A percentile compares a stretch with the other conserved stretches of the same genome.
Evolutionary conservation across 208 protist genomes (phyloP).

Genomic region (Borovskyia barvae): DNA sequence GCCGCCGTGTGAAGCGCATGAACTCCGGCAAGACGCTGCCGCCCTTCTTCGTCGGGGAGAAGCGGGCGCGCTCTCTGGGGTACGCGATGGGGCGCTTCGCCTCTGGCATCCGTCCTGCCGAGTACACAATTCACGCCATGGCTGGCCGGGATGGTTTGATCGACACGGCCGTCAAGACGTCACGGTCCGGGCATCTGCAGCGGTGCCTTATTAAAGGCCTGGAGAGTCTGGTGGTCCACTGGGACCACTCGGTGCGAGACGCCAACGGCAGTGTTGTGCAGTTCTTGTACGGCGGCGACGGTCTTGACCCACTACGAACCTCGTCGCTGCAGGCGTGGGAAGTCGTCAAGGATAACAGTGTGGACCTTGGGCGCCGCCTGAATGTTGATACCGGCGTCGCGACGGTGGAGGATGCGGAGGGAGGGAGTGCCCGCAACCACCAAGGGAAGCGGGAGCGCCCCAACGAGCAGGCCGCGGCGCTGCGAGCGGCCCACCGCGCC

Average conservation of each 20-base stretch:
- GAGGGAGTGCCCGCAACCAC: slow-evolving; percentile 15
- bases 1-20: slow-evolving; percentile 96
- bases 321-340: slow-evolving; percentile 92
- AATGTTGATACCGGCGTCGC: slow-evolving; percentile 46
- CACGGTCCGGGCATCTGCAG: slow-evolving; percentile 98
- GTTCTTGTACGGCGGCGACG: slow-evolving; percentile 99
- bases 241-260: slow-evolving; percentile 96
- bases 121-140: slow-evolving; percentile 99
- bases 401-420: slow-evolving; percentile 23
- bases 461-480: slow-evolving; percentile 31
- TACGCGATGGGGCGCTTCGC: slow-evolving; percentile 96
- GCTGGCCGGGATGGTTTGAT: slow-evolving; percentile 99
- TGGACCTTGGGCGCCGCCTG: slow-evolving; percentile 61
- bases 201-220: slow-evolving; percentile 97
- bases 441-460: slow-evolving; percentile 22
- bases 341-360: slow-evolving; percentile 86
- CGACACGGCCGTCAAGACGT: slow-evolving; percentile 99
- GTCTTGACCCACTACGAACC: slow-evolving; percentile 95
- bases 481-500: slow-evolving; percentile 30
- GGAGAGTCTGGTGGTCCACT: slow-evolving; percentile 92
- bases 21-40: slow-evolving; percentile 97
- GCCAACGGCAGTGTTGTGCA: slow-evolving; percentile 94
- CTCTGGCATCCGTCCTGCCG: slow-evolving; percentile 98
- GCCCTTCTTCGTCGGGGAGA: slow-evolving; percentile 77
- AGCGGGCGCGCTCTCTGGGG: slow-evolving; percentile 80